Evolutionary conservation across 2,329 filamentous ascomycete species (phyloP), one percentile per base, ranked within the genome.

Genomic region (Xylariaceae sp.): DNA sequence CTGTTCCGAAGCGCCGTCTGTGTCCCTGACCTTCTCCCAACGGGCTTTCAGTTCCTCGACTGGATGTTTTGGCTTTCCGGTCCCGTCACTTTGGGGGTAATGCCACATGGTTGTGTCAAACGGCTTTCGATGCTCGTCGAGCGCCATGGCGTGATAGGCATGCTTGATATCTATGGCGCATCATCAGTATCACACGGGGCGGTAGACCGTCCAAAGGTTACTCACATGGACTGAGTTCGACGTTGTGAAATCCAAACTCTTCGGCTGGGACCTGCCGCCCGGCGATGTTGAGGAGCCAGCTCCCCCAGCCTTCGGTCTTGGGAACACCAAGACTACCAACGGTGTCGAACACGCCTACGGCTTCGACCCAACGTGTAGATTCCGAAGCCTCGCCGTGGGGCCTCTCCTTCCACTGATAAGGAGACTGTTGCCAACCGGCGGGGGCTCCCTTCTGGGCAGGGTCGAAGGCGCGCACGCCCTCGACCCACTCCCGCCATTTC

Each of bases 71-170:
- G n/a, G n/a, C n/a, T n/a, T n/a, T n/a, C n/a, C n/a, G n/a, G n/a
- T n/a, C n/a, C n/a, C n/a, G n/a, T n/a, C n/a, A n/a, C n/a, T n/a
- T n/a, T n/a, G n/a, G n/a, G n/a, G n/a, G n/a, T n/a, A n/a, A 14
- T 37, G 31, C 40, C 40, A 43, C 7, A 43, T 24, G 5, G 40
- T 43, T 11, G 40, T 30, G 8, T 24, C 23, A 31, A 38, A 38
- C 8, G 26, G 26, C 14, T 27, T 27, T 17, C 40, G 40, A 27
- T 15, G 26, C 14, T 43, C 40, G 26, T 43, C 40, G 14, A 43
- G 8, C 13, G 40, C 40, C 3, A 43, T 13, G 6, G 40, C 35
- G 15, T 43, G 40, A 23, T 34, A 43, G 9, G 40, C 40, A 21
- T 38, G 29, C 35, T 43, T 28, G 27, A 43, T 43, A 26, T 37